Percentiles rank a stretch among this genome's conserved stretches.
Conservation (phyloP, 1,284 basidiomycete genomes). For the Ceratobasidium sp. region DNA sequence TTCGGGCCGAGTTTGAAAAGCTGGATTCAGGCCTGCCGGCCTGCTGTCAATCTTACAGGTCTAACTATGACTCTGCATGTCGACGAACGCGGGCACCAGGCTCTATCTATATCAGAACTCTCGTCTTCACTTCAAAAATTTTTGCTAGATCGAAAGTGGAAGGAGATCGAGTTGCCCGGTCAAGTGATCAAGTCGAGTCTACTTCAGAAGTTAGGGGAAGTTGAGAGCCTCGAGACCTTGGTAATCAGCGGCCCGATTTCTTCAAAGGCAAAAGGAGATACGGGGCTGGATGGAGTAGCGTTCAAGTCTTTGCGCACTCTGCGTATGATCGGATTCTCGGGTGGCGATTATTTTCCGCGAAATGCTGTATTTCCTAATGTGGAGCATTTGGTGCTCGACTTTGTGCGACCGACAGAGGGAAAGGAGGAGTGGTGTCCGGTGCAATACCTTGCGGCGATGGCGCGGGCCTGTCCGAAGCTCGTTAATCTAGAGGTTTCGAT, state of each 20-base stretch:
- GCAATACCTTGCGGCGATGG: not conserved
- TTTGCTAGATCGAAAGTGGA: not conserved
- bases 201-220: not conserved
- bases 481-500: not conserved
- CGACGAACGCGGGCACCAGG: not conserved
- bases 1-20: not conserved
- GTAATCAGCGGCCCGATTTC: not conserved
- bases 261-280: not conserved
- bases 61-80: not conserved
- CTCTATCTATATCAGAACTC: not conserved
- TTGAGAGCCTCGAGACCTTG: slow-evolving; percentile 1
- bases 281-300: not conserved
- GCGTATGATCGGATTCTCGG: not conserved
- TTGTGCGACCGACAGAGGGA: not conserved
- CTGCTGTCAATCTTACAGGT: not conserved
- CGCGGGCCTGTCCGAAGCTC: slow-evolving; percentile 2
- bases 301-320: slow-evolving; percentile 17
- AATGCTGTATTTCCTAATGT: not conserved
- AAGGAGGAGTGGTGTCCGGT: not conserved
- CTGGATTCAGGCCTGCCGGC: slow-evolving; percentile 12
- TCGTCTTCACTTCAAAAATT: not conserved
- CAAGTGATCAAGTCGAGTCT: not conserved
- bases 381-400: not conserved
- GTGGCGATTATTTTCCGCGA: not conserved
- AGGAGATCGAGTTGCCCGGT: slow-evolving; percentile 8